Conservation (phyloP, 768 basidiomycete species). For the Suillus subluteus region DNA sequence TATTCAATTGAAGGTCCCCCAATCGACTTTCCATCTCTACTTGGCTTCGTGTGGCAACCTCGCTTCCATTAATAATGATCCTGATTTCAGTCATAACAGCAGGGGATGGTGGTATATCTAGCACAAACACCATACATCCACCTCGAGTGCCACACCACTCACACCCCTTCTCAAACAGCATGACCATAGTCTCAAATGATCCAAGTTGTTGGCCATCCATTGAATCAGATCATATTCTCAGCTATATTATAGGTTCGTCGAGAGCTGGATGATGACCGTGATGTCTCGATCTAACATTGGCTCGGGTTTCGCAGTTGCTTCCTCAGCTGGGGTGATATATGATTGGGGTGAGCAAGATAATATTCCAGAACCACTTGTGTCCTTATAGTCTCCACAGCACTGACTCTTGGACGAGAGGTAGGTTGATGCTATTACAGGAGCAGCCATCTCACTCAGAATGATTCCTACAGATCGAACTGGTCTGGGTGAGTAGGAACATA, state of each 20-base stretch:
- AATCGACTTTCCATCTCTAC: too few species aligned
- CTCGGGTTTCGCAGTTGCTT: neutral
- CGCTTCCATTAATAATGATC: too few species aligned
- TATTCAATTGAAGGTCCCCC: too few species aligned
- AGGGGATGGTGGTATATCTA: neutral
- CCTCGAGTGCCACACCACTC: neutral
- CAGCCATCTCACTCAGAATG: neutral
- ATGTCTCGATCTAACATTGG: neutral
- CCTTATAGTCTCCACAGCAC: neutral
- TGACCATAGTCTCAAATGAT: neutral
- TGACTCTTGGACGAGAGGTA: neutral
- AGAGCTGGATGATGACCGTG: neutral
- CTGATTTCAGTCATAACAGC: too few species aligned
- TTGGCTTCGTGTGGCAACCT: too few species aligned
- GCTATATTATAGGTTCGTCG: neutral
- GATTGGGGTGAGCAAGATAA: slow-evolving; percentile 3
- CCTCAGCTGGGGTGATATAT: neutral
- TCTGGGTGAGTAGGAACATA: neutral
- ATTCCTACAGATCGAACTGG: neutral
- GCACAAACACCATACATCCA: neutral
- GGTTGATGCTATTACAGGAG: neutral
- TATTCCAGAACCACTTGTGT: neutral
- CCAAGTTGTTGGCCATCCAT: neutral
- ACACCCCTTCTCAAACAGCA: too few species aligned
- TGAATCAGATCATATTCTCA: neutral